Base-by-base conservation (phyloP, 352 stramenopile genomes). In the Thalassiosira oceanica region DNA sequence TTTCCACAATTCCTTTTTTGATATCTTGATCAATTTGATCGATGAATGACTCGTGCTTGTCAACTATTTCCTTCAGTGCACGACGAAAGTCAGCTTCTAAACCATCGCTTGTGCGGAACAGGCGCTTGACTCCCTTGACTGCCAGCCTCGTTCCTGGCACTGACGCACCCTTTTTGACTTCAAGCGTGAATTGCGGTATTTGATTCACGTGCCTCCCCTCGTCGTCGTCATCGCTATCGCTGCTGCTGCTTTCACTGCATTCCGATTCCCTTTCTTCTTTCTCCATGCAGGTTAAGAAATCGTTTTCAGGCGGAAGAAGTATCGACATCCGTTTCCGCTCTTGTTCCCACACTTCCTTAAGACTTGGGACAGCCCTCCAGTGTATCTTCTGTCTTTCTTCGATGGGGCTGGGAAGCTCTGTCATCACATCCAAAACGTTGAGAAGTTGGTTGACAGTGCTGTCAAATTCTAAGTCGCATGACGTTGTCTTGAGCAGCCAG, bases 361-460 rank as follows among this genome's bases (percentile, higher is more conserved):
- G 57, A 71, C 82, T 90, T 5, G 85, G 85, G 23, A 92, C 85
- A 8, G 85, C 85, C 36, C 85, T 77, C 85, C 85, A 92, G 61
- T 90, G 82, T 35, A 92, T 69, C 37, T 78, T 65, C 49, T 83
- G 61, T 13, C 69, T 37, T 52, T 89, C 76, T 43, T 84, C 57
- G 21, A 79, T 21, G 23, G 42, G 53, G 43, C 56, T 70, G 27
- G 74, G 74, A 10, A 87, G 39, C 33, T 66, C 68, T 11, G 61
- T 88, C 46, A 90, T 75, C 0, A 92, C 78, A 46, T 76, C 61
- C 16, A 75, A 43, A 24, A 89, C 52, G 65, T 92, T 88, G 37
- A 85, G 31, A 16, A 92, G 73, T 44, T 87, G 51, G 27, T 82
- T 23, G 24, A 85, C 76, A 18, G 56, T 78, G 41, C 62, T 77